phyloP scores from a whole-genome alignment of 495 filamentous ascomycete species.

The Astrocystis sublimbata region DNA sequence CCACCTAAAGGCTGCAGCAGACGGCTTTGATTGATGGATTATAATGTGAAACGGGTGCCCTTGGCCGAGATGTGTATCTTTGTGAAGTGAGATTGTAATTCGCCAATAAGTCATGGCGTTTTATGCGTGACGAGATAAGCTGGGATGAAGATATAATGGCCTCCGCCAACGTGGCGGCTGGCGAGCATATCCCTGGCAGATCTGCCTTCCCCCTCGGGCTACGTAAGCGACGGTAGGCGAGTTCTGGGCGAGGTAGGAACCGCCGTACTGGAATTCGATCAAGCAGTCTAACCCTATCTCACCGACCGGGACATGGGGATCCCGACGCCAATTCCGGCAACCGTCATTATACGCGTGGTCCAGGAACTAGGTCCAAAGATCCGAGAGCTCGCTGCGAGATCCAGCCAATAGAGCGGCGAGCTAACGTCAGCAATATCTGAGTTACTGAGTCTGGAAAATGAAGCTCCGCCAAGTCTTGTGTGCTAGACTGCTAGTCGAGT shows the following conservation, averaged over 20 bases:
- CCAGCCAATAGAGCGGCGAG: neutral
- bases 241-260: neutral
- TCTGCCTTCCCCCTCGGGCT: too few relatives aligned
- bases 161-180: too few relatives aligned
- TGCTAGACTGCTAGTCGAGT: neutral
- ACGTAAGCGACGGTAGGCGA: too few relatives aligned
- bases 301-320: neutral
- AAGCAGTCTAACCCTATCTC: neutral
- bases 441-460: slow-evolving; percentile 7
- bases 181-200: too few relatives aligned
- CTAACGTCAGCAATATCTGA: slow-evolving; percentile 9
- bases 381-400: neutral
- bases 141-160: too few relatives aligned
- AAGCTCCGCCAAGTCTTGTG: neutral
- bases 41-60: neutral
- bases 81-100: neutral
- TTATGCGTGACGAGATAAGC: neutral
- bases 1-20: neutral
- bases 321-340: neutral
- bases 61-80: neutral
- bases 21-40: neutral
- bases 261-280: neutral
- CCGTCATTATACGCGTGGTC: too few relatives aligned
- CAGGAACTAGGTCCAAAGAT: neutral
- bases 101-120: neutral